Conservation (phyloP, 192 early-diverging fungal genomes). For the Irineochytrium annulatum region DNA sequence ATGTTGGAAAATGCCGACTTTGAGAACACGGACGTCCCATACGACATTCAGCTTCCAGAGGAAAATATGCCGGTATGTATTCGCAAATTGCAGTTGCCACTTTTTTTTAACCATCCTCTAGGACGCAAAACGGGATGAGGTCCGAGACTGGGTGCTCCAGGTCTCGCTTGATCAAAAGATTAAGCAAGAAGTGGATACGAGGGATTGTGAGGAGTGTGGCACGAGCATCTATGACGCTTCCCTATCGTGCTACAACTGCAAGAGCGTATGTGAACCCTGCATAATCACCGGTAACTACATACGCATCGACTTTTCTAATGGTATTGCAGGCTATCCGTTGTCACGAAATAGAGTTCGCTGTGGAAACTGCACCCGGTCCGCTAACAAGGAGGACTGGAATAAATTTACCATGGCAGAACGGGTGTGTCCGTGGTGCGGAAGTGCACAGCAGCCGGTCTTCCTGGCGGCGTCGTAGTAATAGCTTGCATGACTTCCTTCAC, state of each 20-base stretch:
- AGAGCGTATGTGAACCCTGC: constrained; percentile 44
- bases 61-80: constrained; percentile 41
- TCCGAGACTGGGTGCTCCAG: constrained; percentile 64
- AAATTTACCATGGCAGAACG: constrained; percentile 57
- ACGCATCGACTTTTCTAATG: background rate
- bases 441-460: constrained; percentile 39
- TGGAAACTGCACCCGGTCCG: constrained; percentile 38
- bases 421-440: constrained; percentile 53
- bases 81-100: background rate
- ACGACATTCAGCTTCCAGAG: constrained; percentile 46
- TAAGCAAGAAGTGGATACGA: constrained; percentile 51
- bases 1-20: constrained; percentile 56
- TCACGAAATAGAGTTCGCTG: constrained; percentile 48
- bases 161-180: constrained; percentile 58
- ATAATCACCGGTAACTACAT: constrained; percentile 52
- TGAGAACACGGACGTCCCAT: constrained; percentile 56
- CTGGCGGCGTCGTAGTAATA: too few relatives aligned
- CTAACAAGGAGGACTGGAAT: constrained; percentile 68
- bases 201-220: constrained; percentile 57
- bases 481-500: too few relatives aligned
- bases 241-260: constrained; percentile 45
- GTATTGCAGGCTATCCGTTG: constrained; percentile 50
- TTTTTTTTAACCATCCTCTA: constrained; percentile 8
- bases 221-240: constrained; percentile 50
- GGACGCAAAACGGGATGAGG: constrained; percentile 52